Percentiles rank a stretch among this genome's conserved stretches.
Conservation (phyloP, 2,329 filamentous ascomycete species). For the Pleomassaria siparia region DNA sequence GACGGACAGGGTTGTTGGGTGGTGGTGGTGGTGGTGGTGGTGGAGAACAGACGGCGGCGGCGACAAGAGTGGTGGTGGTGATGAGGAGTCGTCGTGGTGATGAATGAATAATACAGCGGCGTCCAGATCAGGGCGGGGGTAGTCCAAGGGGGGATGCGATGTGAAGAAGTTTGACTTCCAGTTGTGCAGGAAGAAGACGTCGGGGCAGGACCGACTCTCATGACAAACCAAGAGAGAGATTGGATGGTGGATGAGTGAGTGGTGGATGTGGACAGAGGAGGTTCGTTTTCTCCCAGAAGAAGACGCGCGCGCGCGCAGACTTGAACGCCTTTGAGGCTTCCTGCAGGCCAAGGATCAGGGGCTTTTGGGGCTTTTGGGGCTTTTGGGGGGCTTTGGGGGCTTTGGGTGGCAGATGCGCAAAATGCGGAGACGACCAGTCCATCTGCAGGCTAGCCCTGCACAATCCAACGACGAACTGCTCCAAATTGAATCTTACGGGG, state of each 20-base stretch:
- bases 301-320: slow-evolving; percentile 37
- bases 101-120: too few species aligned
- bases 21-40: slow-evolving; percentile 34
- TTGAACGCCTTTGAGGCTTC: slow-evolving; percentile 45
- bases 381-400: too few species aligned
- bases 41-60: slow-evolving; percentile 14
- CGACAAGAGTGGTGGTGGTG: slow-evolving; percentile 19
- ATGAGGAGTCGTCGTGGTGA: too few species aligned
- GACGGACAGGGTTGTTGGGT: slow-evolving; percentile 29
- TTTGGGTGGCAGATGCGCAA: slow-evolving; percentile 42
- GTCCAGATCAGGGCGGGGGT: too few species aligned
- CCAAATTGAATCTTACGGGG: too few species aligned
- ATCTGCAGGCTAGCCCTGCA: slow-evolving; percentile 41
- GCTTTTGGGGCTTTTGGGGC: too few species aligned
- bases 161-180: too few species aligned
- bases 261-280: slow-evolving; percentile 34
- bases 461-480: slow-evolving; percentile 42
- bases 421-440: slow-evolving; percentile 45
- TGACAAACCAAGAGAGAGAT: too few species aligned
- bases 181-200: slow-evolving; percentile 22
- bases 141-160: slow-evolving; percentile 20
- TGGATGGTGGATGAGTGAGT: too few species aligned
- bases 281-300: too few species aligned
- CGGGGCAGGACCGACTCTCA: slow-evolving; percentile 35
- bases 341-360: slow-evolving; percentile 44